phyloP scores from a whole-genome alignment of 805 yeast species.

The Yamadazyma endophytica region DNA sequence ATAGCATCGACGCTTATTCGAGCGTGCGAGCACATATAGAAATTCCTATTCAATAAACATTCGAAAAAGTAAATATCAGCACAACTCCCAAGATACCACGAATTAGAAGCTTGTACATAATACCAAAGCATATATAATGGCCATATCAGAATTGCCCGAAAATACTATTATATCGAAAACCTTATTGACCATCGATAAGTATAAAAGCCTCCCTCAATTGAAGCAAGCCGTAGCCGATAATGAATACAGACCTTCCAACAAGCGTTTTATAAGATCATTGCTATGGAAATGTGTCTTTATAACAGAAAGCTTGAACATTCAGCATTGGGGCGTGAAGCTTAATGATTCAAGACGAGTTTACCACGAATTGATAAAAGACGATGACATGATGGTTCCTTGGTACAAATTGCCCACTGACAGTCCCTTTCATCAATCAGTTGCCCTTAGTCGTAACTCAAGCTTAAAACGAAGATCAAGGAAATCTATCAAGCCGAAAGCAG shows the following conservation, averaged over 20 bases:
- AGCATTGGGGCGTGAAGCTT: conserved; percentile 28
- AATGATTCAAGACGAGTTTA: conserved; percentile 28
- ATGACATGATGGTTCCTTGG: conserved; percentile 38
- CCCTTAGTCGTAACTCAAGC: conserved; percentile 12
- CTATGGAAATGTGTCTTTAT: conserved; percentile 36
- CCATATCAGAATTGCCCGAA: conserved; percentile 19
- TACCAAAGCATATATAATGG: too few relatives aligned
- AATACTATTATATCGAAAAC: conserved; percentile 34
- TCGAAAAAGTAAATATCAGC: too few relatives aligned
- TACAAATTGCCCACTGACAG: conserved; percentile 25
- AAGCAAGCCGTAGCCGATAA: conserved; percentile 23
- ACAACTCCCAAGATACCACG: too few relatives aligned
- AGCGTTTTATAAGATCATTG: conserved; percentile 26
- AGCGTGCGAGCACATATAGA: too few relatives aligned
- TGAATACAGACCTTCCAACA: conserved; percentile 21
- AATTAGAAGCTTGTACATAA: too few relatives aligned
- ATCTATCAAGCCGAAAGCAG: conserved; percentile 6
- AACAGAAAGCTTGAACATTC: conserved; percentile 32
- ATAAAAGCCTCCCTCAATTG: conserved; percentile 22
- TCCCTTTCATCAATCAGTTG: conserved; percentile 18
- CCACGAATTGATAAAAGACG: conserved; percentile 24
- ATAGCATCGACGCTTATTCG: too few relatives aligned
- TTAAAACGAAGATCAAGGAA: conserved; percentile 3
- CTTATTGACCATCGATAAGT: conserved; percentile 32
- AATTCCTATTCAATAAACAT: too few relatives aligned